Conservation (phyloP, 176 grass and related monocot genomes). For the Puccinellia tenuiflora region DNA sequence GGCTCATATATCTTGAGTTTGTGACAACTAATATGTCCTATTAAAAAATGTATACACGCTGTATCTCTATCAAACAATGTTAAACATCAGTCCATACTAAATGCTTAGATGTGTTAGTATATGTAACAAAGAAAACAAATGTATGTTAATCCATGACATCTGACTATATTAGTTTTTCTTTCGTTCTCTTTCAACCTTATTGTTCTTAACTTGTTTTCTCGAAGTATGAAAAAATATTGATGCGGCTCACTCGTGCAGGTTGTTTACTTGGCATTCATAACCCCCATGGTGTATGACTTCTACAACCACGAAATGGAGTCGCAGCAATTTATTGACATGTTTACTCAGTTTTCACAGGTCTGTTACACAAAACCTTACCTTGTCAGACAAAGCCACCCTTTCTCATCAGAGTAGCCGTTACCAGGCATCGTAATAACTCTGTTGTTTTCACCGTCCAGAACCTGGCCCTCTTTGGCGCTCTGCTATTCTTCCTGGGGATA, state of each 20-base stretch:
- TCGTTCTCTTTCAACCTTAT: neutral
- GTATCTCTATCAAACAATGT: too few relatives aligned
- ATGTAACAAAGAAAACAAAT: too few relatives aligned
- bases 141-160: neutral
- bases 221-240: slow-evolving; percentile 1
- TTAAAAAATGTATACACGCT: too few relatives aligned
- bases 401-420: neutral
- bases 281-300: slow-evolving; percentile 55
- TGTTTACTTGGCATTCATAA: slow-evolving; percentile 51
- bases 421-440: neutral
- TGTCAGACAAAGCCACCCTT: too few relatives aligned
- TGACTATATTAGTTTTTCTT: too few relatives aligned
- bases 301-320: slow-evolving; percentile 67
- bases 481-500: slow-evolving; percentile 89
- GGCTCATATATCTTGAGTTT: neutral
- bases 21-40: neutral
- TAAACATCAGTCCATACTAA: too few relatives aligned
- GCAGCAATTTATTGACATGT: slow-evolving; percentile 35
- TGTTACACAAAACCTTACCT: neutral
- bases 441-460: slow-evolving; percentile 42
- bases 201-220: neutral
- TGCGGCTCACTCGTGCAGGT: slow-evolving; percentile 34
- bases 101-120: too few relatives aligned
- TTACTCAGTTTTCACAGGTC: slow-evolving; percentile 57
- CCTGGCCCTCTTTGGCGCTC: slow-evolving; percentile 66